Conservation (phyloP, 1,284 basidiomycete species). For the Mrakiaceae sp. region DNA sequence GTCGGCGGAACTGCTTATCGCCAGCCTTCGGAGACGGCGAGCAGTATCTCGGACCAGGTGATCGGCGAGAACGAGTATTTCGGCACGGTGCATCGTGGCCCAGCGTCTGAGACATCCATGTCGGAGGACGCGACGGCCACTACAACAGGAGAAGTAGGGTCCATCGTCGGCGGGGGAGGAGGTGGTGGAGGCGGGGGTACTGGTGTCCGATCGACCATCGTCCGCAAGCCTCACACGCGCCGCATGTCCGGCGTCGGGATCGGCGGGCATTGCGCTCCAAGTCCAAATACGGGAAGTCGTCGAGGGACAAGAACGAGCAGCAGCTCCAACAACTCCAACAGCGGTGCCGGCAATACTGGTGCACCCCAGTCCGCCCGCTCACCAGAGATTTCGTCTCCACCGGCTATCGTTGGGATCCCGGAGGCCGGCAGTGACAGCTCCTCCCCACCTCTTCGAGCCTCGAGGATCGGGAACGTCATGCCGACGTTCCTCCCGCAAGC, state of each 20-base stretch:
- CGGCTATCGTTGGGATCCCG: neutral
- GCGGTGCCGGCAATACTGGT: neutral
- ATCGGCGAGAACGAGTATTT: neutral
- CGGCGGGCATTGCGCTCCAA: neutral
- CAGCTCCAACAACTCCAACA: neutral
- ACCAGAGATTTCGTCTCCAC: neutral
- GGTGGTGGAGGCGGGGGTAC: neutral
- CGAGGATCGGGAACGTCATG: too few species aligned
- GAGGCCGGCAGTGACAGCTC: neutral
- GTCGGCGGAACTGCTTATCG: neutral
- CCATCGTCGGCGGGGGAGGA: neutral
- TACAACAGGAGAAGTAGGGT: neutral
- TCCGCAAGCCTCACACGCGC: neutral
- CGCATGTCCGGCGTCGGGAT: neutral
- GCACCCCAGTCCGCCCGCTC: neutral
- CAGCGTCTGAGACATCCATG: conserved; percentile 8
- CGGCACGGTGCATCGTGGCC: neutral
- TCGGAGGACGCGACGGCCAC: conserved; percentile 4
- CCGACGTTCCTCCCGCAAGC: too few species aligned
- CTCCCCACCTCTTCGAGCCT: neutral
- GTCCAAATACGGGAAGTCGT: neutral
- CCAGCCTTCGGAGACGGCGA: conserved; percentile 10
- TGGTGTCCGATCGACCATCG: neutral
- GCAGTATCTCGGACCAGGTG: conserved; percentile 14
- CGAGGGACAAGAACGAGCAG: neutral